Percentiles rank a stretch among this genome's conserved stretches.
Evolutionary conservation across 805 yeast species (phyloP).

Genomic region (Lipomyces mesembrius): DNA sequence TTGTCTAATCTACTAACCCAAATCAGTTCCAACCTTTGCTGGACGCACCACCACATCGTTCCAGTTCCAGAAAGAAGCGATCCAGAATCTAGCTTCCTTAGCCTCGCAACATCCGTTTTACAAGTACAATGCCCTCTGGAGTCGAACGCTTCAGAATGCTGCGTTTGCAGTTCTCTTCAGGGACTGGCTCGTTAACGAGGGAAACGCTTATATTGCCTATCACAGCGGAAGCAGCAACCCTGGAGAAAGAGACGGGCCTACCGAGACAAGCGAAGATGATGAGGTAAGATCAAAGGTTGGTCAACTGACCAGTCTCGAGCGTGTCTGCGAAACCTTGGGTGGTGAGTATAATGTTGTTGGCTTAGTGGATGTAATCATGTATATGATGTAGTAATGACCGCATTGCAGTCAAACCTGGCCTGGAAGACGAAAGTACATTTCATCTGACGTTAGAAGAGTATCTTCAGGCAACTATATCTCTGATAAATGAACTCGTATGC

Average conservation of each 20-base stretch:
- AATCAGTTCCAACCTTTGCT: conserved; percentile 1
- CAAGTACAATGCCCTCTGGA: conserved; percentile 29
- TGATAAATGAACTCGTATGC: conserved; percentile 40
- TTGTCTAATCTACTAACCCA: background rate
- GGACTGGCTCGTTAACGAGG: conserved; percentile 22
- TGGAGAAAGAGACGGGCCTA: background rate
- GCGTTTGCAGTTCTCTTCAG: conserved; percentile 20
- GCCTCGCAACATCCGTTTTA: conserved; percentile 26
- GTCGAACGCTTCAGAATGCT: conserved; percentile 24
- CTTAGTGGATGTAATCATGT: background rate
- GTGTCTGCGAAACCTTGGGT: conserved; percentile 16
- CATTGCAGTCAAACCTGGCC: conserved; percentile 8
- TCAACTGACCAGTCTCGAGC: conserved; percentile 8
- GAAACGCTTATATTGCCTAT: background rate
- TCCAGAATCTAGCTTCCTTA: conserved; percentile 8
- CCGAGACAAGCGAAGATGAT: background rate
- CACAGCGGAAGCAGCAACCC: background rate
- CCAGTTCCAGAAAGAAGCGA: conserved; percentile 6
- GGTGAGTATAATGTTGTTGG: conserved; percentile 2
- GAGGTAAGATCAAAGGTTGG: background rate
- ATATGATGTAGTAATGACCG: background rate
- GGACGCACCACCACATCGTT: conserved; percentile 2
- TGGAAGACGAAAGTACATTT: conserved; percentile 17
- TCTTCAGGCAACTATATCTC: conserved; percentile 40
- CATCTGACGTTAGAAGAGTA: conserved; percentile 42